Evolutionary conservation across 805 yeast genomes (phyloP).

Genomic region (Ogataea nakhonphanomensis): DNA sequence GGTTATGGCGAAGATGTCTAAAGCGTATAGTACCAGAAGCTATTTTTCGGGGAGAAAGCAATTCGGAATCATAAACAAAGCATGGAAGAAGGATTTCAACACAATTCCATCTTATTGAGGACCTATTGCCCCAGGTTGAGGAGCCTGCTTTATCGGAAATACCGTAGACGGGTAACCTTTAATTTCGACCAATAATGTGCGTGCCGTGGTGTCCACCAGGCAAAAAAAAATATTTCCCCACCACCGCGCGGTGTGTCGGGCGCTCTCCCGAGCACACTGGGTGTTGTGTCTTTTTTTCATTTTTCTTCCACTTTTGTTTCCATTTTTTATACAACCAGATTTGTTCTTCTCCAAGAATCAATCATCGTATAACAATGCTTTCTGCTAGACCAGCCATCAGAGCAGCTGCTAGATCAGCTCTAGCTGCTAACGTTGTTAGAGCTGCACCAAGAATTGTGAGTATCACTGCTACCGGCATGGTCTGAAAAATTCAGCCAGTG

Average conservation of each 20-base stretch:
- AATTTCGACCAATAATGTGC: slow-evolving; percentile 10
- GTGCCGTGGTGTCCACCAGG: slow-evolving; percentile 12
- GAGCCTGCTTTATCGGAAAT: slow-evolving; percentile 8
- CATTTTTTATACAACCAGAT: slow-evolving; percentile 16
- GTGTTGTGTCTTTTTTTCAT: slow-evolving; percentile 7
- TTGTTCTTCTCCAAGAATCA: slow-evolving; percentile 12
- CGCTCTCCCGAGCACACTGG: slow-evolving; percentile 3
- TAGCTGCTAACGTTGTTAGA: slow-evolving; percentile 49
- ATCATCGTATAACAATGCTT: slow-evolving; percentile 48
- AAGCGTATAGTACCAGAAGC: no score
- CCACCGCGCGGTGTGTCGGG: slow-evolving; percentile 7
- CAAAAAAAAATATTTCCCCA: slow-evolving; percentile 5
- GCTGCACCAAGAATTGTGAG: slow-evolving; percentile 44
- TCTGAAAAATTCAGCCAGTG: slow-evolving; percentile 1
- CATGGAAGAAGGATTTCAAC: not conserved
- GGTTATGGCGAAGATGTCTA: no score
- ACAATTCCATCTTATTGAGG: not conserved
- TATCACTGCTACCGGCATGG: slow-evolving; percentile 16
- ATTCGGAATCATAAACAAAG: not conserved
- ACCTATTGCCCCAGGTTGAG: not conserved
- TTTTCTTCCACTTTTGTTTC: slow-evolving; percentile 17
- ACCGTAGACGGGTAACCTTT: slow-evolving; percentile 8
- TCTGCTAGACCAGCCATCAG: slow-evolving; percentile 83
- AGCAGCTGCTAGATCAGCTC: slow-evolving; percentile 78
- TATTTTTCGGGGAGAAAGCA: no score